Evolutionary conservation across 208 protist species (phyloP), one percentile per base, ranked within the genome.

Genomic region (Trichomonas tenax): DNA sequence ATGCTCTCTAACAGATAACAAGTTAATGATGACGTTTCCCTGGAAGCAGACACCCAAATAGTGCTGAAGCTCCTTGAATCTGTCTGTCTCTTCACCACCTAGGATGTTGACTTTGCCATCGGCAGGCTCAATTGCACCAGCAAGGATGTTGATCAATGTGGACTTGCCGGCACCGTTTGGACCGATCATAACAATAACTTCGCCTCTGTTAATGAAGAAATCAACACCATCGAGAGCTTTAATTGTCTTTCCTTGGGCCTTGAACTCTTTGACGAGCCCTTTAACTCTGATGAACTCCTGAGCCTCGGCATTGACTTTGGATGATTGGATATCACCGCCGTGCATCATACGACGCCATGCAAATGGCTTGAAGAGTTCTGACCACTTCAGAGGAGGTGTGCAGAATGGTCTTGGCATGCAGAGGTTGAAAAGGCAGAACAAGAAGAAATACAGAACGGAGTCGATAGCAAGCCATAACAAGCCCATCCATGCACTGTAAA

Each of bases 131-230:
- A 96, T 82, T 82, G 51, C 49, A 36, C 93, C 93, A 46, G 49
- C 15, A 0, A 96, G 3, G 4, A 21, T 36, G 34, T 63, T 82
- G 0, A 96, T 23, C 0, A 81, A 17, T 46, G 93, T 96, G 2
- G 49, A 48, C 38, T 96, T 96, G 2, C 93, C 93, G 9, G 93
- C 93, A 46, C 93, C 93, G 34, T 96, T 96, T 96, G 51, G 51
- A 41, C 93, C 93, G 26, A 96, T 63, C 0, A 96, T 51, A 11
- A 63, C 49, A 82, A 96, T 82, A 34, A 96, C 51, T 96, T 96
- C 93, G 44, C 93, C 93, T 21, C 21, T 34, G 11, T 96, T 82
- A 31, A 96, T 49, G 26, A 34, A 23, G 72, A 96, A 96, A 31
- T 81, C 34, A 34, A 96, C 49, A 96, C 82, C 36, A 44, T 46